Base-by-base conservation (phyloP, 768 basidiomycete genomes). In the Russula lepida region DNA sequence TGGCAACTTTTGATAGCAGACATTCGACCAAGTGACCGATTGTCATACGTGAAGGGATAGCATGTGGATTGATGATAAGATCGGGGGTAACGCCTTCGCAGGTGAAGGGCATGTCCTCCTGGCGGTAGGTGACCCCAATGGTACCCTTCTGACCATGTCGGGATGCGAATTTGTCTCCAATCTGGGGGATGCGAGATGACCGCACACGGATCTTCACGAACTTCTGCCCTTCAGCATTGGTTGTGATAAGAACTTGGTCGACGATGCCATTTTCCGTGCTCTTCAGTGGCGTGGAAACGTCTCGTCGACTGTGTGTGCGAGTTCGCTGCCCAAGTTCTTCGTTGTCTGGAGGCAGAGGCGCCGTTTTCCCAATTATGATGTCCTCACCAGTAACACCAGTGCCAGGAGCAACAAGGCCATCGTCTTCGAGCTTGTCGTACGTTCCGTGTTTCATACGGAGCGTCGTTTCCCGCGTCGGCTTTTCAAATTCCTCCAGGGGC, bases 121-220 rank as follows among this genome's bases (percentile, higher is more conserved):
- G 97, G 54, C 97, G 92, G 71, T 99, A 99, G 0, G 95, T 98
- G 74, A 99, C 97, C 75, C 97, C 97, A 64, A 98, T 95, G 11
- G 97, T 99, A 74, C 97, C 97, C 78, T 99, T 99, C 76, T 99
- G 97, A 69, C 97, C 97, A 70, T 99, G 97, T 70, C 97, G 90
- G 50, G 97, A 99, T 2, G 97, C 97, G 67, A 99, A 99, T 75
- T 99, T 99, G 80, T 99, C 97, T 43, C 97, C 97, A 57, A 89
- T 97, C 73, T 99, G 95, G 32, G 97, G 97, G 58, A 98, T 84
- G 76, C 97, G 91, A 7, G 93, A 95, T 21, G 95, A 91, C 47
- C 97, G 84, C 28, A 98, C 89, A 49, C 97, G 89, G 66, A 99
- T 88, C 78, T 98, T 98, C 73, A 98, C 97, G 69, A 99, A 98